Base-by-base conservation (phyloP, 2,329 filamentous ascomycete species). In the Colletotrichum liaoningense region DNA sequence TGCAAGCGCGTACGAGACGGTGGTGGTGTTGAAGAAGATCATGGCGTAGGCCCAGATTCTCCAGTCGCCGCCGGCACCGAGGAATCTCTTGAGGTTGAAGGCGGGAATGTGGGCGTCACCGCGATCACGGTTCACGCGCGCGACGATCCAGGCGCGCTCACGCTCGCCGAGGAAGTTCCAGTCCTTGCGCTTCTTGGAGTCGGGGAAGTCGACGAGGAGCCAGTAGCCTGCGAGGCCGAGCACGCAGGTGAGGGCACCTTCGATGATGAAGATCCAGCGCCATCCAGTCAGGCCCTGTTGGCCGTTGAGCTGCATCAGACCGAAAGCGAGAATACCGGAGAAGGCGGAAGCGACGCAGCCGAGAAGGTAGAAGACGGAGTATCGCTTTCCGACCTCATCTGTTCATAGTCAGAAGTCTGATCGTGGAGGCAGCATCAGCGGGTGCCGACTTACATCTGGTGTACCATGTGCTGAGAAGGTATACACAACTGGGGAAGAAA, bases 391-490 rank as follows among this genome's bases (percentile, higher is more conserved):
- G 22, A 94, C 86, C 81, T 94, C 92, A 76, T 90, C 92, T 86
- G 42, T 4, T 16, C 49, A 33, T 16, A 2, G 75, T 68, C 60
- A 35, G 54, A 30, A 30, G 16, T 11, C 52, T 14, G 30, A 3
- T 7, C 16, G 14, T n/a, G 3, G 16, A 5, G 33, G 35, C 7
- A n/a, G 7, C 2, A 0, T 19, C 9, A 16, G 14, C 9, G 16
- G 12, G 30, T 9, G 30, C 26, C 1, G 22, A 80, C 87, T 85
- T 81, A 90, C 88, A 92, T 80, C 91, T 83, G 0, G 91, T 92
- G 78, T 93, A 94, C 92, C 92, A 95, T 46, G 91, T 93, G 73
- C 89, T 92, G n/a, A 95, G 87, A 6, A 94, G 84, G 78, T 94
- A 94, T 0, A 93, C 91, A 63, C 89, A 92, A 64, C 89, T 89